Evolutionary conservation across 768 basidiomycete species (phyloP), one percentile per base, ranked within the genome.

Genomic region (Phanerodontia chrysosporium): DNA sequence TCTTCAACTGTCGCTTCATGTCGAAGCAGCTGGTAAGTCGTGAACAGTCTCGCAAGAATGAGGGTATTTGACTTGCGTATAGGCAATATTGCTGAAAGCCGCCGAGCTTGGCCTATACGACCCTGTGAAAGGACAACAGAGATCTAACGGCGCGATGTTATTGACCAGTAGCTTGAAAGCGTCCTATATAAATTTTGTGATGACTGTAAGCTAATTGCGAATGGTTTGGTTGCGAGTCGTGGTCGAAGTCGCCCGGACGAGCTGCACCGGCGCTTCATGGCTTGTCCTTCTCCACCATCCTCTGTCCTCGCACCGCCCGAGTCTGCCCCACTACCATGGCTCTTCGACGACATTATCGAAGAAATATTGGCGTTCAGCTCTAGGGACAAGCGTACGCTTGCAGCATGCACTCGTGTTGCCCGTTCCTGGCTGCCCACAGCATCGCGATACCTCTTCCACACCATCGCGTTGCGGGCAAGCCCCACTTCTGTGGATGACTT

Each of bases 21-120:
- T 75, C 76, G 10, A 78, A 78, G 63, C 70, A 73, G 35, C 49
- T 78, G 60, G 76, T 78, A 30, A 46, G 70, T 27, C 14, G n/a
- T n/a, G n/a, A n/a, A n/a, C n/a, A n/a, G n/a, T n/a, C n/a, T n/a
- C n/a, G n/a, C n/a, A n/a, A n/a, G n/a, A n/a, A n/a, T n/a, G n/a
- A n/a, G n/a, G n/a, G n/a, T n/a, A n/a, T n/a, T n/a, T n/a, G n/a
- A n/a, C n/a, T n/a, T n/a, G n/a, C n/a, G n/a, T n/a, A n/a, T n/a
- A 62, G 62, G 62, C 58, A 7, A 25, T 62, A 5, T 36, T 59
- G 30, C 56, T 62, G 49, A 59, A 59, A 29, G 58, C 58, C 1
- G 16, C 45, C 1, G 54, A 59, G 36, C 54, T 62, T 18, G 62
- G 58, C 3, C 24, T 58, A 32, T 53, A 53, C 52, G 22, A 52